Conservation (phyloP, 805 yeast genomes). For the Candida ortonii region DNA sequence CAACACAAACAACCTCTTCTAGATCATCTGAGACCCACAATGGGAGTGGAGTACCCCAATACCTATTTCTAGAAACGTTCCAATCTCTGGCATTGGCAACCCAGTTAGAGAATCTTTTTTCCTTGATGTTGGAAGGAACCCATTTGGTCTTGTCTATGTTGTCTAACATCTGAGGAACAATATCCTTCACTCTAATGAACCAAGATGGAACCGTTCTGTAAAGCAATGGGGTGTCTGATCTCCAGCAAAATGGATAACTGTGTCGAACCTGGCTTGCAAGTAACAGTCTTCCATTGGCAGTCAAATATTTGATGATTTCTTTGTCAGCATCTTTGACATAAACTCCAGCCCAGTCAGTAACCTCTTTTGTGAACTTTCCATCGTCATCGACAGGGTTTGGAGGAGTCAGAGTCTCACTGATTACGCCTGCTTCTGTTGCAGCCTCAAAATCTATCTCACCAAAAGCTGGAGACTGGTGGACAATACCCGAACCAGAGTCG, state of each 20-base stretch:
- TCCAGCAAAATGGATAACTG: slow-evolving; percentile 99
- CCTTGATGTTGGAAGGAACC: slow-evolving; percentile 91
- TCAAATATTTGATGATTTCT: slow-evolving; percentile 78
- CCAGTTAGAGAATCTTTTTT: slow-evolving; percentile 97
- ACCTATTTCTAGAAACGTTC: slow-evolving; percentile 97
- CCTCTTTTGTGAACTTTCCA: slow-evolving; percentile 79
- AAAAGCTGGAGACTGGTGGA: slow-evolving; percentile 96
- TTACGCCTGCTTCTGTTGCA: slow-evolving; percentile 72
- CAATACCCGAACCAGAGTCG: slow-evolving; percentile 99
- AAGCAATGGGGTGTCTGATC: slow-evolving; percentile 96
- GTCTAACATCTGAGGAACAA: slow-evolving; percentile 84
- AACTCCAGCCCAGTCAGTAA: slow-evolving; percentile 70
- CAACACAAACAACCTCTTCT: slow-evolving; percentile 89
- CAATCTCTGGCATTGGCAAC: slow-evolving; percentile 98
- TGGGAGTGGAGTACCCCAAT: slow-evolving; percentile 99
- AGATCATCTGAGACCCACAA: slow-evolving; percentile 94
- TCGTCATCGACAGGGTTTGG: slow-evolving; percentile 95
- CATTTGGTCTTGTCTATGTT: slow-evolving; percentile 86
- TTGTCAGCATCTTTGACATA: slow-evolving; percentile 97
- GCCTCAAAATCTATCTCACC: slow-evolving; percentile 98
- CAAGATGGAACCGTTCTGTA: slow-evolving; percentile 98
- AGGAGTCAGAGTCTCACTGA: slow-evolving; percentile 62
- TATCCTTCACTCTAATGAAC: slow-evolving; percentile 88
- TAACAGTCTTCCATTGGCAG: slow-evolving; percentile 71
- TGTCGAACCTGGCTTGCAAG: slow-evolving; percentile 83